phyloP scores from a whole-genome alignment of 2,329 filamentous ascomycete genomes.

The Cordyceps militaris region DNA sequence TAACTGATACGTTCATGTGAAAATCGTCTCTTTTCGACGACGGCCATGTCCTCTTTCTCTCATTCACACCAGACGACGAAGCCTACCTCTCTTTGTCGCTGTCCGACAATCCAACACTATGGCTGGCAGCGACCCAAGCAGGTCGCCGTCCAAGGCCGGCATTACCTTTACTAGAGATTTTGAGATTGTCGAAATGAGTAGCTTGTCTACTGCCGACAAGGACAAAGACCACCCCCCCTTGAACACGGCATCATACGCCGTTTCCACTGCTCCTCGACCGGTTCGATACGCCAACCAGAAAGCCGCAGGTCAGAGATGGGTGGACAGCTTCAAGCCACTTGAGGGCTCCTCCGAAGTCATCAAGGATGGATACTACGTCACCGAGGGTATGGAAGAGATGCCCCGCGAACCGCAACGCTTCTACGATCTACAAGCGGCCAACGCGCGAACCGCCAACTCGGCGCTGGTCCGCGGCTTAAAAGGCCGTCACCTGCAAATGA shows the following conservation, averaged over 20 bases:
- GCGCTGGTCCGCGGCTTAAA: constrained; percentile 11
- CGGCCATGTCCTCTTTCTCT: neutral
- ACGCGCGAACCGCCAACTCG: constrained; percentile 9
- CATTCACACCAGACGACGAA: neutral
- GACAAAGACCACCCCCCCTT: constrained; percentile 2
- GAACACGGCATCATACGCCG: constrained; percentile 4
- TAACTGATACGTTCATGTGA: constrained; percentile 2
- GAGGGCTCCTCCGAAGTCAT: neutral
- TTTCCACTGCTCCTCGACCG: constrained; percentile 6
- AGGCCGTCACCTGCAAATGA: constrained; percentile 11
- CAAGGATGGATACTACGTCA: constrained; percentile 11
- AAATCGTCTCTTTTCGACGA: neutral
- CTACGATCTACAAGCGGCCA: constrained; percentile 9
- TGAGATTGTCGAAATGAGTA: constrained; percentile 11
- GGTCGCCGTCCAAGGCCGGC: constrained; percentile 10
- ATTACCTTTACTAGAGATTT: constrained; percentile 12
- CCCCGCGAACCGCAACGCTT: constrained; percentile 1
- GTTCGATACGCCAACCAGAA: constrained; percentile 10
- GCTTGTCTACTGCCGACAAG: constrained; percentile 7
- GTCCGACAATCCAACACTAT: neutral
- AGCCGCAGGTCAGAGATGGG: constrained; percentile 8
- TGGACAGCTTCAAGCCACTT: constrained; percentile 11
- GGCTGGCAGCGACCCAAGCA: neutral
- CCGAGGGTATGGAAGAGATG: constrained; percentile 7
- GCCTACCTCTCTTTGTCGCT: neutral